Evolutionary conservation across 345 rosid species (phyloP).

Genomic region (Salix brachista): DNA sequence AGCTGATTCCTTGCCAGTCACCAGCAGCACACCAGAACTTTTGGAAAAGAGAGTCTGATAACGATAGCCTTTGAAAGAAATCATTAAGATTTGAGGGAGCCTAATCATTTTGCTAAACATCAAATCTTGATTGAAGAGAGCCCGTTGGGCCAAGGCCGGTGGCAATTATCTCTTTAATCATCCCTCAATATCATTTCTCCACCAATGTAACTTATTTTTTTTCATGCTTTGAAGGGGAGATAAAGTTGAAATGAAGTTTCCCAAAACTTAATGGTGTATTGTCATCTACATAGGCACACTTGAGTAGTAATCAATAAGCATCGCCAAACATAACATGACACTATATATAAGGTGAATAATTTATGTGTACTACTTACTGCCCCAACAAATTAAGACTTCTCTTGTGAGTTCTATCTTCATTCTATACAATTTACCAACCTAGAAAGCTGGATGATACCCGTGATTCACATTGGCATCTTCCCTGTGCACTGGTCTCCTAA

Average conservation of each 20-base stretch:
- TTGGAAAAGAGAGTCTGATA: not conserved
- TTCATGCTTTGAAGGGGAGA: not conserved
- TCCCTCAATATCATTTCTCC: not conserved
- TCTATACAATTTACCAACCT: constrained; percentile 37
- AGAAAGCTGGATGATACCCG: constrained; percentile 61
- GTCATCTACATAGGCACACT: not conserved
- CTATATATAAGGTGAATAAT: constrained; percentile 10
- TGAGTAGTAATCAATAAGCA: constrained; percentile 6
- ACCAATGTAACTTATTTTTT: not conserved
- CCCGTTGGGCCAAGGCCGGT: not conserved
- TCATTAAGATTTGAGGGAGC: not conserved
- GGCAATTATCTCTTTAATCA: not conserved
- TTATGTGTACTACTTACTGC: constrained; percentile 2
- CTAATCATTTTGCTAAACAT: not conserved
- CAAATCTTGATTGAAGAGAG: not conserved
- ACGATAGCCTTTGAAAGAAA: not conserved
- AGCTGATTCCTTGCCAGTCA: not conserved
- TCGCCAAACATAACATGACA: constrained; percentile 4
- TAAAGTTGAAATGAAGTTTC: not conserved
- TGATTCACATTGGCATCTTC: constrained; percentile 50
- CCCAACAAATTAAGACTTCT: constrained; percentile 8
- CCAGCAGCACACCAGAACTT: not conserved
- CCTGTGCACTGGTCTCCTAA: constrained; percentile 70
- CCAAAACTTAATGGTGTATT: not conserved
- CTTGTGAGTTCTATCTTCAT: not conserved